Evolutionary conservation across 768 basidiomycete species (phyloP).

Genomic region (Paxillus rubicundulus): DNA sequence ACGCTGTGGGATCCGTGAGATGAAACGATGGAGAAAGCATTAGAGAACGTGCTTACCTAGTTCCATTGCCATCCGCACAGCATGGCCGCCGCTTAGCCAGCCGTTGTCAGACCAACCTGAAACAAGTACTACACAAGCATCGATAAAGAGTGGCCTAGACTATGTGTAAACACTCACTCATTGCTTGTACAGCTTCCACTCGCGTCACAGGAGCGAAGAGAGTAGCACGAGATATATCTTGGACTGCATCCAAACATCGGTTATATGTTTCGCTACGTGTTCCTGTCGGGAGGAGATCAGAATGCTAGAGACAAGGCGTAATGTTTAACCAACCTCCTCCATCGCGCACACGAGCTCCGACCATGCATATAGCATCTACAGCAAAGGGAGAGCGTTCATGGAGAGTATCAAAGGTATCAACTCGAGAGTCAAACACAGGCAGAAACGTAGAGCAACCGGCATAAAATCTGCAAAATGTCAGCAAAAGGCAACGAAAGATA

Average conservation of each 20-base stretch:
- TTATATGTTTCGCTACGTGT: constrained; percentile 71
- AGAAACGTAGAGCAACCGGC: constrained; percentile 90
- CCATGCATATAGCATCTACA: constrained; percentile 90
- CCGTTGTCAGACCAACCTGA: constrained; percentile 95
- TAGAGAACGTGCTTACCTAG: constrained; percentile 54
- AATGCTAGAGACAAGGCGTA: neutral
- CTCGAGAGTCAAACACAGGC: constrained; percentile 77
- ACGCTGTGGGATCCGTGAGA: constrained; percentile 44
- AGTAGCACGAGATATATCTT: constrained; percentile 78
- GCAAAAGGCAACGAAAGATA: constrained; percentile 9
- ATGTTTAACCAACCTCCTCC: constrained; percentile 64
- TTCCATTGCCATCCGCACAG: constrained; percentile 97
- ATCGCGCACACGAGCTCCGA: constrained; percentile 86
- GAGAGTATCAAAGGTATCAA: constrained; percentile 85
- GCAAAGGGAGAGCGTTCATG: constrained; percentile 92
- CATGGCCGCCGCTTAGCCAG: constrained; percentile 94
- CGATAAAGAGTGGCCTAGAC: neutral
- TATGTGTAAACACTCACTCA: constrained; percentile 59
- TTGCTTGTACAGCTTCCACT: constrained; percentile 88
- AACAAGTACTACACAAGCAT: constrained; percentile 60
- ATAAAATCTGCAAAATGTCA: constrained; percentile 62
- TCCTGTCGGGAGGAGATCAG: constrained; percentile 40
- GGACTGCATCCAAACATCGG: constrained; percentile 80
- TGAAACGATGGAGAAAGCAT: neutral
- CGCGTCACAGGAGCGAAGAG: constrained; percentile 84